These are phyloP conservation scores for Pleurostoma richardsiae DNA, from an alignment of 2,329 filamentous ascomycete species.

Conservation along the genomic window DNA sequence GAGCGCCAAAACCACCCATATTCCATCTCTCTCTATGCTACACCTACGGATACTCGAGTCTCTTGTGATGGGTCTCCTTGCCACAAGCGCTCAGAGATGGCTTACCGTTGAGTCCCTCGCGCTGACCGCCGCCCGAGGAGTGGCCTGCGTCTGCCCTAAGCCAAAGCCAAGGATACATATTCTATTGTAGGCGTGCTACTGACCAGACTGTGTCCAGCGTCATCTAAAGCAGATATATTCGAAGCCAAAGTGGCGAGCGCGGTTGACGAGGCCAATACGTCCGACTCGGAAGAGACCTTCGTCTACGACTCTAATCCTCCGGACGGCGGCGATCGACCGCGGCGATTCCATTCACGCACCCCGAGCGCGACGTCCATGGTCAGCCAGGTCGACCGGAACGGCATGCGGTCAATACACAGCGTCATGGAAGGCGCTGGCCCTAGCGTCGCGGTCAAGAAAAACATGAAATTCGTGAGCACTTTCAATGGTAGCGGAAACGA, in stretches of 20 bases:
- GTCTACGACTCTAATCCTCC: conserved; percentile 98
- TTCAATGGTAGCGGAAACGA: conserved; percentile 59
- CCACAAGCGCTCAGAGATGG: too few species aligned
- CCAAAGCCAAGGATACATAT: conserved; percentile 21
- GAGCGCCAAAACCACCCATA: conserved; percentile 32
- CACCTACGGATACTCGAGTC: too few species aligned
- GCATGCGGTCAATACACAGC: conserved; percentile 60
- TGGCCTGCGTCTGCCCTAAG: conserved; percentile 12
- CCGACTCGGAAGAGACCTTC: conserved; percentile 96
- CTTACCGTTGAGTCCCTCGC: conserved; percentile 23
- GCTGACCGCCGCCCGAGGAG: conserved; percentile 20
- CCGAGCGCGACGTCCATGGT: conserved; percentile 85
- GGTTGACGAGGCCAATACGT: conserved; percentile 92
- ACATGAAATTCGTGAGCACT: conserved; percentile 91
- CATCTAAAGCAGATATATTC: conserved; percentile 96
- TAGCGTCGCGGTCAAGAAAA: conserved; percentile 68
- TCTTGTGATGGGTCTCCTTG: too few species aligned
- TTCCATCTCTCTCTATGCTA: too few species aligned
- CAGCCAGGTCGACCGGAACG: conserved; percentile 61
- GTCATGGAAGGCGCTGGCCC: conserved; percentile 55
- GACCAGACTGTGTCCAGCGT: conserved; percentile 53
- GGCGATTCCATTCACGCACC: conserved; percentile 86
- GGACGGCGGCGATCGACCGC: conserved; percentile 55
- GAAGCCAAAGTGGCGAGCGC: conserved; percentile 95
- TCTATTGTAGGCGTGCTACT: conserved; percentile 35